Percentiles rank a stretch among this genome's conserved stretches.
Conservation (phyloP, 169 alveolate species). For the Plasmodium yoelii region DNA sequence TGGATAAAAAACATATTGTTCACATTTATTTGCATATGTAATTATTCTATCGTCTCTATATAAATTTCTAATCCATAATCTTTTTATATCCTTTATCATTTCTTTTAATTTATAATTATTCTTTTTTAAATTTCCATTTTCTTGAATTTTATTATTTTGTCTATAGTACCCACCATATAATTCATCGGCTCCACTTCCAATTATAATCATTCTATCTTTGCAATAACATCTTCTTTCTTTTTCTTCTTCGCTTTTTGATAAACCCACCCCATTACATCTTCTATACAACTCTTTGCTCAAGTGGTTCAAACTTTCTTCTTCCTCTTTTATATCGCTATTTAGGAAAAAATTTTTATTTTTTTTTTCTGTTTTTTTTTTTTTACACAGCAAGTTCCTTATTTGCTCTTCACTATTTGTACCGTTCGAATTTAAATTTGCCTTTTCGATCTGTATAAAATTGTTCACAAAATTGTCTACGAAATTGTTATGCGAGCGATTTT, state of each 20-base stretch:
- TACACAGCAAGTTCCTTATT: conserved; percentile 33
- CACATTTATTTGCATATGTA: conserved; percentile 50
- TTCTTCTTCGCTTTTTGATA: not conserved
- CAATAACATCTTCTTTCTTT: conserved; percentile 4
- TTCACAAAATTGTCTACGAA: too few relatives aligned
- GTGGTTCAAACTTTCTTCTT: conserved; percentile 5
- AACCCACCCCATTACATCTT: not conserved
- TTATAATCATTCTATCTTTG: conserved; percentile 33
- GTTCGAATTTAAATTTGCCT: not conserved
- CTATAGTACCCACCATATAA: conserved; percentile 85
- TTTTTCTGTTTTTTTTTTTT: conserved; percentile 7
- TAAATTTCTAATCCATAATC: conserved; percentile 83
- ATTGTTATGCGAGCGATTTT: too few relatives aligned
- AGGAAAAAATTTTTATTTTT: not conserved
- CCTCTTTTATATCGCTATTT: not conserved
- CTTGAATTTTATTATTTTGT: conserved; percentile 55
- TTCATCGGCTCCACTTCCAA: conserved; percentile 88
- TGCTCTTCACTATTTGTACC: not conserved
- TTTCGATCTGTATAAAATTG: not conserved
- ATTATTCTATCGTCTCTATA: conserved; percentile 85
- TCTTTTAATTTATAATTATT: conserved; percentile 13
- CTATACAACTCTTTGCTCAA: conserved; percentile 9
- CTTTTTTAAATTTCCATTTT: not conserved
- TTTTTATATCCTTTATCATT: conserved; percentile 76
- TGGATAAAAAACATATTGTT: conserved; percentile 77